These are phyloP conservation scores for Trichoderma cornu-damae DNA, from an alignment of 2,329 filamentous ascomycete genomes.

Conservation along the genomic window DNA sequence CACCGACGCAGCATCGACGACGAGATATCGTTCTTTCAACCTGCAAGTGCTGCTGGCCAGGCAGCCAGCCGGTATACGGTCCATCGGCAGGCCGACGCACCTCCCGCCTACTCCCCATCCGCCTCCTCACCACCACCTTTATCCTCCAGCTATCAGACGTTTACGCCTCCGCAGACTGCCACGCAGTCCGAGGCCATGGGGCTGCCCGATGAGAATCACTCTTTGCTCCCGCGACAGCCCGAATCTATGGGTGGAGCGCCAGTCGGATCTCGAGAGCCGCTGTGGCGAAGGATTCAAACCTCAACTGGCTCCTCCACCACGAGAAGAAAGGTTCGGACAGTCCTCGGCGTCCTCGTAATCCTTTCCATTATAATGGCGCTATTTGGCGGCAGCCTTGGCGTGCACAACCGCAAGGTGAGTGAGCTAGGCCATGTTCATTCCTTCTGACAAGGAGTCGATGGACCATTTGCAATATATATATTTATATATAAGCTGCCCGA, in stretches of 20 bases:
- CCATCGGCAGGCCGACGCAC: constrained; percentile 36
- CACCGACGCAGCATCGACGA: constrained; percentile 27
- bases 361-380: constrained; percentile 32
- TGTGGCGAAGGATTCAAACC: constrained; percentile 31
- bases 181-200: constrained; percentile 35
- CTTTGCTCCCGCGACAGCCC: constrained; percentile 39
- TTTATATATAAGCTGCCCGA: no score
- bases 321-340: constrained; percentile 29
- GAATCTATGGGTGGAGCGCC: constrained; percentile 43
- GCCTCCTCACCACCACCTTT: constrained; percentile 32
- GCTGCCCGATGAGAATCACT: constrained; percentile 38
- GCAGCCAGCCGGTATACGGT: constrained; percentile 21
- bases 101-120: constrained; percentile 48
- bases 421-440: neutral
- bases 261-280: constrained; percentile 23
- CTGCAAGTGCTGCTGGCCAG: neutral
- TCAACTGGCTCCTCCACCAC: constrained; percentile 20
- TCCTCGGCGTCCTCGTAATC: constrained; percentile 31
- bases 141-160: constrained; percentile 40
- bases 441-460: neutral
- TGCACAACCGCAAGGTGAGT: constrained; percentile 30
- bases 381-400: constrained; percentile 22
- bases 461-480: no score
- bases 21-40: constrained; percentile 1
- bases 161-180: constrained; percentile 26